Evolutionary conservation across 2,329 filamentous ascomycete genomes (phyloP), one percentile per base, ranked within the genome.

Genomic region (Camillea tinctor): DNA sequence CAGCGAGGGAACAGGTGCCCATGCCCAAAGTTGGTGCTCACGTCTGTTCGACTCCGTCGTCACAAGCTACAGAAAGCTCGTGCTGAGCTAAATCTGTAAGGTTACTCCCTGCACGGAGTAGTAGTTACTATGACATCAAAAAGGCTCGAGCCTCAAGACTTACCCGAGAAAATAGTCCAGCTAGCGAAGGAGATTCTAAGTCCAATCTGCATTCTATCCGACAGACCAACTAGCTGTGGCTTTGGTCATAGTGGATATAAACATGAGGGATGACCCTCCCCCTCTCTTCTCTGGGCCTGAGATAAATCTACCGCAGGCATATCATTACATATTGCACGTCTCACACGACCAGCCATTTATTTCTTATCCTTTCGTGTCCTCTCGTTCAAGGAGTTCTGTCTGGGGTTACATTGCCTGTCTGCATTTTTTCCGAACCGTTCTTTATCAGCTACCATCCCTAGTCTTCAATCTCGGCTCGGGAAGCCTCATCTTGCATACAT

Each of bases 391-490:
- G 51, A 30, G 51, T 57, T 52, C n/a, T 53, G 19, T 54, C 50
- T 58, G 36, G 53, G 54, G 48, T 53, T 59, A 55, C 57, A 60
- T 59, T 48, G n/a, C n/a, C n/a, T n/a, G n/a, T 51, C 59, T 54
- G 53, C 26, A 30, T 40, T 55, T 57, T 54, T 54, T 64, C 62
- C 60, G 64, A 62, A 58, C 60, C 48, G 58, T 49, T 62, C 58
- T 56, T 52, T 56, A 52, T 21, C 60, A 57, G 44, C 50, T 60
- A n/a, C n/a, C 51, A 53, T 53, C 21, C n/a, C 40, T 58, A 55
- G 57, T 58, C 55, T 57, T 61, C 60, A 67, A 71, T 71, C 65
- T 72, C 67, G 69, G 69, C 68, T 71, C 69, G 63, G 69, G 68
- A 69, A 67, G 65, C 67, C 60, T 67, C 64, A 69, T 70, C 66